Evolutionary conservation across 2,329 filamentous ascomycete species (phyloP), one percentile per base, ranked within the genome.

Genomic region (Pseudocercospora musae): DNA sequence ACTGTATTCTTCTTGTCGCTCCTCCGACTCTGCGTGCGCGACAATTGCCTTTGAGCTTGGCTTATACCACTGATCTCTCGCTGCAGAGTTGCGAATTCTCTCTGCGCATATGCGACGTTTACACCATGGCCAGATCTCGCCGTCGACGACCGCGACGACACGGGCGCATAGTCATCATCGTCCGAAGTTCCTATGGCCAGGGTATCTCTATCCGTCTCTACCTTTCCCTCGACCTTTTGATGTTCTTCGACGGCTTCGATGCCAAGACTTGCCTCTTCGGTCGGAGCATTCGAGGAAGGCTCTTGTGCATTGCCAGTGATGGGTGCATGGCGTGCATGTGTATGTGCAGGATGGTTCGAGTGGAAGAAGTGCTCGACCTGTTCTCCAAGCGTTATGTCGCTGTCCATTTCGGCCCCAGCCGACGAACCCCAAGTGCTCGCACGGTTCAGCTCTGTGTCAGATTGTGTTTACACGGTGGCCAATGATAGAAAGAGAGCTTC

Each of bases 81-180:
- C 67, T 75, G 88, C 13, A 93, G 80, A 66, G 89, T 82, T 0
- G 84, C 84, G 67, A 92, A 93, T 25, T 92, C 88, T 31, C 84
- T 84, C 74, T 90, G 85, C 48, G 89, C 89, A 57, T 84, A 83
- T 62, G 85, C 79, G 57, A 93, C 82, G 8, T 89, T 86, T 31
- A 92, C 82, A 21, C 86, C 85, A 52, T 63, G 56, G 13, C 33
- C 50, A 42, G 50, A 44, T 54, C 57, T 23, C 13, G 42, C 13
- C n/a, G 13, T 9, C 50, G 56, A 52, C 8, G 48, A 52, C 18
- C 40, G 48, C 20, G 58, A 59, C 18, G 62, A 49, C 18, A 57
- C 60, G 11, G 62, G 55, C 7, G 46, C 48, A 48, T 63, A 54
- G 23, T 63, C 55, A 20, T 63, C 55, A 20, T 49, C 56, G 8